A percentile compares a stretch with the other conserved stretches of the same genome.
Conservation (phyloP, 1,284 basidiomycete genomes). For the Lentinula novae-zelandiae region DNA sequence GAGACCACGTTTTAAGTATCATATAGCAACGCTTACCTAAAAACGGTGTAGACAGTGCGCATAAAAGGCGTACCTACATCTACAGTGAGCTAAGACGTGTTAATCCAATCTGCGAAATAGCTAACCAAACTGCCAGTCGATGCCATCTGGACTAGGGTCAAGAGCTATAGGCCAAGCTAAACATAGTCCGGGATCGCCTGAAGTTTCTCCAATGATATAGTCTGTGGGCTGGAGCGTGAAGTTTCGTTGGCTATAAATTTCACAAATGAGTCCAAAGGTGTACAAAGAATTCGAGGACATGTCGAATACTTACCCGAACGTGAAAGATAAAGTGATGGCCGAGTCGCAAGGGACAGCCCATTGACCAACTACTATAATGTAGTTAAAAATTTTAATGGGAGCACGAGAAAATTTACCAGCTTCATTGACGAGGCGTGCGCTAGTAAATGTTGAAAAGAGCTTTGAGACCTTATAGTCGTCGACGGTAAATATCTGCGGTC, state of each 20-base stretch:
- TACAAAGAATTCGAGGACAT: background rate
- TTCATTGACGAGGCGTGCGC: conserved; percentile 66
- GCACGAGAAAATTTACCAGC: conserved; percentile 27
- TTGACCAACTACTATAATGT: conserved; percentile 49
- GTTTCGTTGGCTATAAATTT: conserved; percentile 41
- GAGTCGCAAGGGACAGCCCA: conserved; percentile 84
- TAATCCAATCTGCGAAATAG: background rate
- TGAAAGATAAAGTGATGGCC: conserved; percentile 61
- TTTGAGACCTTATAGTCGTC: conserved; percentile 55
- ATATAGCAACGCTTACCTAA: conserved; percentile 47
- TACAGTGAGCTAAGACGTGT: background rate
- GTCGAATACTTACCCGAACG: conserved; percentile 58
- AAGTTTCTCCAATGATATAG: conserved; percentile 76
- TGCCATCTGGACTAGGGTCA: conserved; percentile 66
- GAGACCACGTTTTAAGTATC: conserved; percentile 6
- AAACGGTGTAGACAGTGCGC: conserved; percentile 79
- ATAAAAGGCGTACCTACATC: conserved; percentile 69
- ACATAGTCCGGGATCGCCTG: conserved; percentile 66
- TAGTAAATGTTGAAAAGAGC: conserved; percentile 60
- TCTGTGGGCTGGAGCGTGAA: conserved; percentile 76
- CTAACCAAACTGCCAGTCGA: conserved; percentile 83
- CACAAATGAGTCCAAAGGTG: conserved; percentile 10
- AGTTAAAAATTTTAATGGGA: background rate
- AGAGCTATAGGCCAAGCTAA: conserved; percentile 78
- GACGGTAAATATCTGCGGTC: conserved; percentile 12